Percentiles rank a stretch among this genome's conserved stretches.
Evolutionary conservation across 75 land plant genomes (phyloP).

Genomic region (Adiantum capillusveneris): DNA sequence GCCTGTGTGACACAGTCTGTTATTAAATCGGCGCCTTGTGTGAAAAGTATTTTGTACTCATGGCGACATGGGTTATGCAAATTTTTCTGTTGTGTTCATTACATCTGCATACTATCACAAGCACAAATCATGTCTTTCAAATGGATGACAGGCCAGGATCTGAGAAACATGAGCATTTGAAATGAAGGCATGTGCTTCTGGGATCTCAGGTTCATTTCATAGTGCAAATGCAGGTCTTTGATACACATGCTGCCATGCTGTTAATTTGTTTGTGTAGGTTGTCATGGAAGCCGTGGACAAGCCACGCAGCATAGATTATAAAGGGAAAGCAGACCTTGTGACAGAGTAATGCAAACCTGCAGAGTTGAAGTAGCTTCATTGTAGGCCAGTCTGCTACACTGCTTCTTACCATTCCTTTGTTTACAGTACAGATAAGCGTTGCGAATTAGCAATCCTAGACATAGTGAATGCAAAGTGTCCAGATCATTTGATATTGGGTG

Average conservation of each 20-base stretch:
- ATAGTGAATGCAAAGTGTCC: conserved; percentile 56
- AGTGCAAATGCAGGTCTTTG: no score
- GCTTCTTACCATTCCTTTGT: not conserved
- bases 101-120: not conserved
- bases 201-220: no score
- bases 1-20: no score
- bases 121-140: not conserved
- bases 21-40: no score
- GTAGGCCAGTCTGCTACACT: not conserved
- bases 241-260: no score
- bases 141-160: not conserved
- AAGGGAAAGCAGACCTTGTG: conserved; percentile 89
- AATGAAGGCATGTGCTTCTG: no score
- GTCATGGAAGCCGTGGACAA: conserved; percentile 96
- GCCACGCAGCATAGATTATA: conserved; percentile 78
- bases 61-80: no score
- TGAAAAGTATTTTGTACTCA: not conserved
- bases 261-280: no score
- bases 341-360: conserved; percentile 68
- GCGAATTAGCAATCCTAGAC: conserved; percentile 77
- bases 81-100: not conserved
- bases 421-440: conserved; percentile 78
- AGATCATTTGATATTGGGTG: conserved; percentile 89
- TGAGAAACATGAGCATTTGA: no score
- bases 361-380: not conserved